These are phyloP conservation scores for Epichloe baconii DNA, from an alignment of 2,329 filamentous ascomycete genomes.

Conservation along the genomic window DNA sequence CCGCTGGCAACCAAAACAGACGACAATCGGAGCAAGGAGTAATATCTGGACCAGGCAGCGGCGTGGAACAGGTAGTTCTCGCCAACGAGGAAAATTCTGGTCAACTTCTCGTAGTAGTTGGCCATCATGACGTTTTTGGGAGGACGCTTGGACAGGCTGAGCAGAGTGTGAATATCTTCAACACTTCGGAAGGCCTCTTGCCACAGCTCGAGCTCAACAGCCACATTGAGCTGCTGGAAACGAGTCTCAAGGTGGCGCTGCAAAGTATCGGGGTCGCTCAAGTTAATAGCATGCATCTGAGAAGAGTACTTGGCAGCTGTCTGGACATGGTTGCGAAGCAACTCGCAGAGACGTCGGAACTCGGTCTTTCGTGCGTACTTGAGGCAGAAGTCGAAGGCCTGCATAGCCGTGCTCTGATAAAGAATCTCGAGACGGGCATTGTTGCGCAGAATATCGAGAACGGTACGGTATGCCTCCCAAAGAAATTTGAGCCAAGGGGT, in stretches of 20 bases:
- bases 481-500: constrained; percentile 99
- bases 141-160: constrained; percentile 94
- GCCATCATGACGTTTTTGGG: constrained; percentile 99
- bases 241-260: constrained; percentile 96
- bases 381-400: constrained; percentile 97
- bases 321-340: constrained; percentile 95
- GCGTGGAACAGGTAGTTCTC: constrained; percentile 99
- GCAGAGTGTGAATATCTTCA: constrained; percentile 94
- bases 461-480: constrained; percentile 98
- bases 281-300: constrained; percentile 98
- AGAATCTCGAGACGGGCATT: constrained; percentile 95
- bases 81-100: constrained; percentile 94
- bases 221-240: constrained; percentile 96
- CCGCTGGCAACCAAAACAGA: constrained; percentile 70
- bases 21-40: constrained; percentile 88
- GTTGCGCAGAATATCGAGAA: constrained; percentile 97
- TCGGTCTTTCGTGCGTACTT: constrained; percentile 98
- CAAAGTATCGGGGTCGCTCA: constrained; percentile 92
- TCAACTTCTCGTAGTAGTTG: constrained; percentile 99
- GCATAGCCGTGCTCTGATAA: constrained; percentile 95
- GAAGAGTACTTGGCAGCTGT: constrained; percentile 98
- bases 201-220: constrained; percentile 95
- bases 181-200: constrained; percentile 99
- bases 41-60: constrained; percentile 93
- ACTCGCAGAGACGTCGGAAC: constrained; percentile 94